phyloP scores from a whole-genome alignment of 331 rosid genomes.

The Quercus tomentella region DNA sequence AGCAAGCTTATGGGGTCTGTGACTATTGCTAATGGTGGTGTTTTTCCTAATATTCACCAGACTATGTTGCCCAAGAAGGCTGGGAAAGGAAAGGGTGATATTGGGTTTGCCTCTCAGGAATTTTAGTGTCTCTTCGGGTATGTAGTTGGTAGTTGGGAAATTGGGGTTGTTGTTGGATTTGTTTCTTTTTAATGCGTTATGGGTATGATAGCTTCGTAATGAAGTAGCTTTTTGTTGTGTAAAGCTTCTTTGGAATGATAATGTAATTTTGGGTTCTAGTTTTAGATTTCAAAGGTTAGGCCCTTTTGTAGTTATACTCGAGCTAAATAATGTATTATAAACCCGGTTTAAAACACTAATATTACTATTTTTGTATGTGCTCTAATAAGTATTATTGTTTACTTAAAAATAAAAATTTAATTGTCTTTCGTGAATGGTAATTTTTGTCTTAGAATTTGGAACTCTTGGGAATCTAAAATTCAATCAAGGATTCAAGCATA shows the following conservation, averaged over 20 bases:
- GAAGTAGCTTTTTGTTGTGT: neutral
- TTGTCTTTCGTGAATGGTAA: no score
- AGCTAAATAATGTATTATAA: no score
- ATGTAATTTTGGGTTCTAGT: no score
- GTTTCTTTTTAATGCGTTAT: neutral
- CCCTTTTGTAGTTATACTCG: no score
- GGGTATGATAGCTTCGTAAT: neutral
- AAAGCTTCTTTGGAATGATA: neutral
- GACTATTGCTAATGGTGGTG: slow-evolving; percentile 65
- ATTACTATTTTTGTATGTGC: no score
- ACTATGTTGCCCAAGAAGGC: slow-evolving; percentile 51
- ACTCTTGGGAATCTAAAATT: no score
- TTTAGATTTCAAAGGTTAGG: no score
- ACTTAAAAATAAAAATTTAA: no score
- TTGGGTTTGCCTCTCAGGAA: slow-evolving; percentile 59
- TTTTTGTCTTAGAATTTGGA: no score
- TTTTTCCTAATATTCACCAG: slow-evolving; percentile 58
- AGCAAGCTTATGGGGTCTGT: slow-evolving; percentile 64
- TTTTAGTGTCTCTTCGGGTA: slow-evolving; percentile 16
- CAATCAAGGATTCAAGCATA: no score
- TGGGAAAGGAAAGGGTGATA: slow-evolving; percentile 34
- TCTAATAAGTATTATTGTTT: no score
- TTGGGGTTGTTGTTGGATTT: neutral
- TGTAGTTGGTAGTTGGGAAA: neutral
- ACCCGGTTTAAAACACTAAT: accelerated